These are phyloP conservation scores for Ophiostoma tasmaniense DNA, from an alignment of 2,329 filamentous ascomycete genomes.

Conservation along the genomic window DNA sequence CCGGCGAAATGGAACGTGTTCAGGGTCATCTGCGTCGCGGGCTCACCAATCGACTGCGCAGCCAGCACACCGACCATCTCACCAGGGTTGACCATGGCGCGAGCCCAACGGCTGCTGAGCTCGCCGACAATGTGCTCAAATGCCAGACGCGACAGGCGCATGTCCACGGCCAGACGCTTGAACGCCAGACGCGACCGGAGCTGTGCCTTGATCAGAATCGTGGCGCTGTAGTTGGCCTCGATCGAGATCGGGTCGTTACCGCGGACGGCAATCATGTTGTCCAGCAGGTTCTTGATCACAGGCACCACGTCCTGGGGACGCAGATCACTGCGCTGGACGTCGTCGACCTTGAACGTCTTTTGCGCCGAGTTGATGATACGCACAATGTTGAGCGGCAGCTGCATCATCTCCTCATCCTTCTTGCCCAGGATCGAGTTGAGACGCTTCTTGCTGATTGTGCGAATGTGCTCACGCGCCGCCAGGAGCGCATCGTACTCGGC, in stretches of 20 bases:
- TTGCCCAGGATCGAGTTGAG: constrained; percentile 30
- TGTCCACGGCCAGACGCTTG: constrained; percentile 80
- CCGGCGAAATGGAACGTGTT: constrained; percentile 99
- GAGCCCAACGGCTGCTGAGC: constrained; percentile 78
- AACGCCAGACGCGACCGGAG: constrained; percentile 83
- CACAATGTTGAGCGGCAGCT: constrained; percentile 83
- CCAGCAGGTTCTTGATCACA: constrained; percentile 64
- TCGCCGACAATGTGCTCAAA: constrained; percentile 90
- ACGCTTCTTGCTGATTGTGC: constrained; percentile 50
- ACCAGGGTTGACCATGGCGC: constrained; percentile 78
- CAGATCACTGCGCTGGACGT: constrained; percentile 76
- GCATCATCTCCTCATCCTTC: constrained; percentile 77
- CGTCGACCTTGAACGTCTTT: constrained; percentile 83
- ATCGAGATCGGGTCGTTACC: constrained; percentile 72
- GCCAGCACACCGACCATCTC: constrained; percentile 99
- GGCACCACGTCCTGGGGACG: constrained; percentile 82
- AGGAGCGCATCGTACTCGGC: constrained; percentile 74
- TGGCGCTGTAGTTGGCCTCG: constrained; percentile 84
- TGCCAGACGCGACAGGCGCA: constrained; percentile 80
- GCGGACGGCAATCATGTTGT: constrained; percentile 75
- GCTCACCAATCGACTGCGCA: constrained; percentile 96
- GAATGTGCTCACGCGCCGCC: constrained; percentile 66
- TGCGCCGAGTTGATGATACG: constrained; percentile 88
- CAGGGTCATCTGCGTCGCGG: constrained; percentile 97
- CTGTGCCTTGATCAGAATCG: constrained; percentile 84